These are phyloP conservation scores for Kalaharituber pfeilii DNA, from an alignment of 2,329 filamentous ascomycete species.

Conservation along the genomic window DNA sequence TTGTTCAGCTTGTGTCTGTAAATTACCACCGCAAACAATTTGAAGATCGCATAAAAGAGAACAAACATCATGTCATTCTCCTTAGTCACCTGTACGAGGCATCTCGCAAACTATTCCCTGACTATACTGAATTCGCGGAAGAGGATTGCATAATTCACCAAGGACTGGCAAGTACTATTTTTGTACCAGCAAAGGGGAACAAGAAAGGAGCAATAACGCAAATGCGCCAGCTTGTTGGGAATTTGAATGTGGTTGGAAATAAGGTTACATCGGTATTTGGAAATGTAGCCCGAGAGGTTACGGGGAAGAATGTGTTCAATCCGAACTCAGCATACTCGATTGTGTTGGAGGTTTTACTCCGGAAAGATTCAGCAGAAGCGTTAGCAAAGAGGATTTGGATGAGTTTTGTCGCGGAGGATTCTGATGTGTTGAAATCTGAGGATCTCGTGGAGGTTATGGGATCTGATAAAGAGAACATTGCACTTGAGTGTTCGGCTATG, in stretches of 20 bases:
- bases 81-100: conserved; percentile 78
- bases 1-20: conserved; percentile 70
- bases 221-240: conserved; percentile 55
- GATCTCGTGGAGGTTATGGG: conserved; percentile 83
- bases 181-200: conserved; percentile 28
- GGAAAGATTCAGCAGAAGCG: conserved; percentile 69
- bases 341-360: conserved; percentile 76
- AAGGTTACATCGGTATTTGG: conserved; percentile 88
- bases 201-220: conserved; percentile 53
- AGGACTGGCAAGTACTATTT: conserved; percentile 41
- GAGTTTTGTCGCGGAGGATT: conserved; percentile 87
- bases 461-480: conserved; percentile 51
- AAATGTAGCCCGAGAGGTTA: conserved; percentile 84
- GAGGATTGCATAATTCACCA: conserved; percentile 89
- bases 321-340: conserved; percentile 78
- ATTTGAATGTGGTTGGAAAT: conserved; percentile 68
- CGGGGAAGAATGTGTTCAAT: conserved; percentile 89
- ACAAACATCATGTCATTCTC: conserved; percentile 69
- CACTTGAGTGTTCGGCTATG: conserved; percentile 65
- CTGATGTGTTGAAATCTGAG: conserved; percentile 58
- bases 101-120: conserved; percentile 71
- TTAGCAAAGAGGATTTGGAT: conserved; percentile 76
- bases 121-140: conserved; percentile 85
- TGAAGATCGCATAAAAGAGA: conserved; percentile 66
- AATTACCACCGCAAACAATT: conserved; percentile 76